Conservation (phyloP, 2,329 filamentous ascomycete genomes). For the Celoporthe dispersa region DNA sequence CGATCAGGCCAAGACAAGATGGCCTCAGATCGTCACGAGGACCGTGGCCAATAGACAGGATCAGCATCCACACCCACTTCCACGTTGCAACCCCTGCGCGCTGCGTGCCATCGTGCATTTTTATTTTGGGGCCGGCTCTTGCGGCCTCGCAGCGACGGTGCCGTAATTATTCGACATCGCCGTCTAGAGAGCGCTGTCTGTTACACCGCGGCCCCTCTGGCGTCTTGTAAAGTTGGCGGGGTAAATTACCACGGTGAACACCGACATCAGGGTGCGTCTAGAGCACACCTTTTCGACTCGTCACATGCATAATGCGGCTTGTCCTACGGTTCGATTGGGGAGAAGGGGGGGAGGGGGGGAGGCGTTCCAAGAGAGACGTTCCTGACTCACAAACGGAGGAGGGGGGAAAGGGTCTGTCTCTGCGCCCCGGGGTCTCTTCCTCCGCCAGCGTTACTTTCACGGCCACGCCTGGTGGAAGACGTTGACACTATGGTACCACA, state of each 20-base stretch:
- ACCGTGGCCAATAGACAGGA: neutral
- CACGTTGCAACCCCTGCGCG: constrained; percentile 12
- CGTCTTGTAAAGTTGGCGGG: neutral
- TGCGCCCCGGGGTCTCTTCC: neutral
- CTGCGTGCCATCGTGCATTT: neutral
- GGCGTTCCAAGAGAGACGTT: neutral
- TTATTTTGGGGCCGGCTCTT: neutral
- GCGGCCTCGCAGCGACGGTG: neutral
- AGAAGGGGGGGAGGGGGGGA: too few species aligned
- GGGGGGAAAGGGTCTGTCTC: neutral
- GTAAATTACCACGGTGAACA: neutral
- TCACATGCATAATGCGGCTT: neutral
- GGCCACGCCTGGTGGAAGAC: neutral
- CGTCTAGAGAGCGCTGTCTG: neutral
- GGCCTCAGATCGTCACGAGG: neutral
- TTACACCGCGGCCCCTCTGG: neutral
- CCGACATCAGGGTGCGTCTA: neutral
- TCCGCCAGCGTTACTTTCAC: neutral
- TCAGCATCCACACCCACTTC: constrained; percentile 3
- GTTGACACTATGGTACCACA: neutral
- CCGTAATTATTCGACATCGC: neutral
- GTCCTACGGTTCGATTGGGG: neutral
- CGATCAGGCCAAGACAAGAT: neutral
- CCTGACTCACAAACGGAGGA: neutral
- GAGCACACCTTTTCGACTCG: neutral